phyloP scores from a whole-genome alignment of 1,284 basidiomycete species.

The Vanrija sp. region DNA sequence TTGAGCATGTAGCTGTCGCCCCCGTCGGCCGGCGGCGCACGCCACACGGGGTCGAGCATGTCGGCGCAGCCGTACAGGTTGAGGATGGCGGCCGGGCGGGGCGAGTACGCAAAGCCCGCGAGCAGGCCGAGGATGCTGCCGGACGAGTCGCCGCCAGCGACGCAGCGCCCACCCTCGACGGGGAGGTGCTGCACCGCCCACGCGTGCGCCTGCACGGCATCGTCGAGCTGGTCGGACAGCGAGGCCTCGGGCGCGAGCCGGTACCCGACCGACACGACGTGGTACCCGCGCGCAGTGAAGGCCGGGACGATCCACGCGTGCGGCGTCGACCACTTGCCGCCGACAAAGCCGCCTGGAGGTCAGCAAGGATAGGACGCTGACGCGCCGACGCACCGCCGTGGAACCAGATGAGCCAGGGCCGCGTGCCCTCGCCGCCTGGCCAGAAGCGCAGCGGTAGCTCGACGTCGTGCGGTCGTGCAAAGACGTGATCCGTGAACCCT shows the following conservation, averaged over 20 bases:
- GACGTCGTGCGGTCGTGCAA: conserved; percentile 25
- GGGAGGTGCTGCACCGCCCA: conserved; percentile 21
- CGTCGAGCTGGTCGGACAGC: conserved; percentile 23
- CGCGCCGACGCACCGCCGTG: conserved; percentile 20
- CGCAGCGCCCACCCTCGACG: conserved; percentile 20
- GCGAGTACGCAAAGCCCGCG: no score
- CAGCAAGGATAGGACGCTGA: not conserved
- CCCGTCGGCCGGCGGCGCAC: not conserved
- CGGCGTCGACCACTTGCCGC: conserved; percentile 16
- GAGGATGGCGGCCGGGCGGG: conserved; percentile 2
- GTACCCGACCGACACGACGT: conserved; percentile 33
- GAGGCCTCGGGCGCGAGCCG: conserved; percentile 28
- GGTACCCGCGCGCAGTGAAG: conserved; percentile 21
- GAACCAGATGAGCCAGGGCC: conserved; percentile 20
- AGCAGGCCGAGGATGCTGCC: not conserved
- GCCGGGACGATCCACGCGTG: conserved; percentile 27
- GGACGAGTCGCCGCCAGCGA: conserved; percentile 28
- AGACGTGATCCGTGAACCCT: conserved; percentile 29
- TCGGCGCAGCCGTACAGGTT: conserved; percentile 25
- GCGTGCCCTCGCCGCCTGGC: conserved; percentile 11
- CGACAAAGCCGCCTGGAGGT: conserved; percentile 10
- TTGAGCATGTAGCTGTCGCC: no score
- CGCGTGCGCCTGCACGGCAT: conserved; percentile 19
- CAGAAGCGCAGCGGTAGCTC: conserved; percentile 29
- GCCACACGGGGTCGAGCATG: conserved; percentile 8